Evolutionary conservation across 116 monocot genomes (phyloP).

Genomic region (Papilionanthe hybrid): DNA sequence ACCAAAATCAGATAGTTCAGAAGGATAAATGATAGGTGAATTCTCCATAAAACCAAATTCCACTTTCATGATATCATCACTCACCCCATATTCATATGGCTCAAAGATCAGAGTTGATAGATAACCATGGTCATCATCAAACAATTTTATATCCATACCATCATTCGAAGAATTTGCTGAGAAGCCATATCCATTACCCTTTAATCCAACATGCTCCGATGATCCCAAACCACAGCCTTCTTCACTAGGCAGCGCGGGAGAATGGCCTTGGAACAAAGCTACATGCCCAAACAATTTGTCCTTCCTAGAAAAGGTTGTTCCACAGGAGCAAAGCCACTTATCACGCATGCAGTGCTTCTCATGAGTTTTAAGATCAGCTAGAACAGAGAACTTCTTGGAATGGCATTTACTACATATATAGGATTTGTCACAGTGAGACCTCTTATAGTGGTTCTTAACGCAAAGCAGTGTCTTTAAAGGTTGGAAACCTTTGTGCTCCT

Average conservation of each 20-base stretch:
- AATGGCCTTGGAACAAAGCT: slow-evolving; percentile 49
- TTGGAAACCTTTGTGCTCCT: slow-evolving; percentile 48
- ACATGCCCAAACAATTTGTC: slow-evolving; percentile 60
- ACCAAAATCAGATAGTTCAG: too few species aligned
- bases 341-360: slow-evolving; percentile 59
- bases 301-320: slow-evolving; percentile 57
- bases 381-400: slow-evolving; percentile 50
- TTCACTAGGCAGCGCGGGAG: slow-evolving; percentile 26
- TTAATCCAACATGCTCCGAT: too few species aligned
- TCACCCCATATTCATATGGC: slow-evolving; percentile 8
- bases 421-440: slow-evolving; percentile 57
- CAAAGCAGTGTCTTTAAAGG: slow-evolving; percentile 52
- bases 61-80: slow-evolving; percentile 24
- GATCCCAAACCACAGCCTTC: slow-evolving; percentile 6
- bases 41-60: slow-evolving; percentile 18
- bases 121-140: too few species aligned
- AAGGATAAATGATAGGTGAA: slow-evolving; percentile 5
- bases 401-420: slow-evolving; percentile 42
- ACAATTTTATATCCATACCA: background rate
- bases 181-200: too few species aligned
- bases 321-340: slow-evolving; percentile 59
- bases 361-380: slow-evolving; percentile 59
- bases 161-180: too few species aligned
- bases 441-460: slow-evolving; percentile 63
- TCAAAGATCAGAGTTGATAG: too few species aligned